Evolutionary conservation across 352 stramenopile species (phyloP).

Genomic region (Pythium periplocum): DNA sequence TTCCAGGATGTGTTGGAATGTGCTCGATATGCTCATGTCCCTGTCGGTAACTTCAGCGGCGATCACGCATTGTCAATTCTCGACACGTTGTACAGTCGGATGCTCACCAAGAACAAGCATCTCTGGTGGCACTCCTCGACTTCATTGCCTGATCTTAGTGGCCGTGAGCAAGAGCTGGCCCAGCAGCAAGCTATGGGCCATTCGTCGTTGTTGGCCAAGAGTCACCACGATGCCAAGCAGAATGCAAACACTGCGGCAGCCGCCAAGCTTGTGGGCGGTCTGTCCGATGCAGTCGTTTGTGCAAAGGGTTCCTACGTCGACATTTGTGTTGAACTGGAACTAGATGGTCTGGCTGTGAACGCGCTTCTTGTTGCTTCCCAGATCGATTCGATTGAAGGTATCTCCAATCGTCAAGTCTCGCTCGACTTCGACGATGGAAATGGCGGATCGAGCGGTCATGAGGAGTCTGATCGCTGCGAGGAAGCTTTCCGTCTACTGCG

Average conservation of each 20-base stretch:
- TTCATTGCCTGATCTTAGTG: conserved; percentile 88
- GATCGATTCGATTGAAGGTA: conserved; percentile 67
- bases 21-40: conserved; percentile 89
- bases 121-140: conserved; percentile 93
- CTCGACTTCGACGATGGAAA: conserved; percentile 53
- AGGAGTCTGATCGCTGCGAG: conserved; percentile 72
- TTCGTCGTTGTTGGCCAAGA: conserved; percentile 28
- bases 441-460: conserved; percentile 10
- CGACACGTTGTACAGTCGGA: conserved; percentile 91
- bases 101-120: conserved; percentile 91
- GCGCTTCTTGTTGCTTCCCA: conserved; percentile 67
- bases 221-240: conserved; percentile 13
- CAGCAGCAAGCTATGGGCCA: conserved; percentile 73
- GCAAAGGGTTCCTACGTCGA: conserved; percentile 89
- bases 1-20: conserved; percentile 87
- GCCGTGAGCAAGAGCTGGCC: conserved; percentile 71
- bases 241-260: conserved; percentile 40
- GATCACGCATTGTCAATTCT: conserved; percentile 91
- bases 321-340: conserved; percentile 67
- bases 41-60: conserved; percentile 92
- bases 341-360: conserved; percentile 74
- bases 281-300: conserved; percentile 53
- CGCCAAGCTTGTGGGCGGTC: conserved; percentile 9
- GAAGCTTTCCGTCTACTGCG: conserved; percentile 91
- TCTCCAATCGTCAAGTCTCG: conserved; percentile 53